A percentile compares a stretch with the other conserved stretches of the same genome.
phyloP scores from a whole-genome alignment of 768 basidiomycete genomes.

The Auricularia cornea region DNA sequence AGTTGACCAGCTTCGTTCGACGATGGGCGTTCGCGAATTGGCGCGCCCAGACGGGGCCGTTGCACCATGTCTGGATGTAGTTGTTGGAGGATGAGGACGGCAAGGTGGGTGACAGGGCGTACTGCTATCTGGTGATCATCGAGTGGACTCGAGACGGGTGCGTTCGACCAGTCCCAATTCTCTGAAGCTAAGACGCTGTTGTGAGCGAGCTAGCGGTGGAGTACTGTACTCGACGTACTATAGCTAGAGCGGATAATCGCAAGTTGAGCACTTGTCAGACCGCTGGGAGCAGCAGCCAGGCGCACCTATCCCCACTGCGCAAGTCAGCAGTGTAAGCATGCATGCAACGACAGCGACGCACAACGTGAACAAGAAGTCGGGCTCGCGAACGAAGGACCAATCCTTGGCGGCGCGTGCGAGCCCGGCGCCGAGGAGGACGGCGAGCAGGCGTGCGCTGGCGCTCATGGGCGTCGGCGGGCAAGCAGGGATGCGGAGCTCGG shows the following conservation, averaged over 20 bases:
- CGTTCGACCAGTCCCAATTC: neutral
- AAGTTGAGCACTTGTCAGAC: neutral
- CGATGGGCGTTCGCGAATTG: neutral
- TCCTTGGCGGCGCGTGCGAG: no score
- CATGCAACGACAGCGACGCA: no score
- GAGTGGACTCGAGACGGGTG: neutral
- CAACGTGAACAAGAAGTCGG: no score
- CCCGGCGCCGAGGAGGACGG: no score
- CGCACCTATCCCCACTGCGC: neutral
- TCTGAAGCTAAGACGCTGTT: neutral
- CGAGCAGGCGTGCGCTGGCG: no score
- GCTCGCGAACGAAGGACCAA: no score
- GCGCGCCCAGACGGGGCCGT: neutral
- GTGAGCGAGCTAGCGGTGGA: neutral
- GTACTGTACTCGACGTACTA: neutral
- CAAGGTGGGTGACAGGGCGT: neutral
- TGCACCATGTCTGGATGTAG: neutral
- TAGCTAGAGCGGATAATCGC: no score
- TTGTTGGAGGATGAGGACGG: neutral
- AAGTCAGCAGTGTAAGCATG: neutral
- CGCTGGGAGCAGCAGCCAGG: neutral
- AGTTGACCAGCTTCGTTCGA: neutral
- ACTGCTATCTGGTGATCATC: neutral
- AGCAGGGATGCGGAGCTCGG: no score
- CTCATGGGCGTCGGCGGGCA: no score